Evolutionary conservation across 108 stramenopile genomes (phyloP), one percentile per base, ranked within the genome.

Genomic region (Nitzschia palea): DNA sequence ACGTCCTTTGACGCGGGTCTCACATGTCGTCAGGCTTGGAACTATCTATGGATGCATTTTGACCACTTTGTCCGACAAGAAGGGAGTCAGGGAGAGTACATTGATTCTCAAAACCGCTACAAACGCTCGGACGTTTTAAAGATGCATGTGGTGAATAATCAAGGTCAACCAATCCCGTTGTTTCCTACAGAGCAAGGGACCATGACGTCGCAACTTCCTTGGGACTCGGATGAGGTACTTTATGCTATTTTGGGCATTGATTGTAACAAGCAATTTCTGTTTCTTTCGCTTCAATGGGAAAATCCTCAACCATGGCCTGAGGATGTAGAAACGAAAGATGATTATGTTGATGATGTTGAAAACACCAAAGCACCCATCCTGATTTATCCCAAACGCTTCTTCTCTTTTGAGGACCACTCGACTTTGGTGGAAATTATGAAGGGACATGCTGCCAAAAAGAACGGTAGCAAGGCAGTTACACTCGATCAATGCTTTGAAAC

Each of bases 401-500:
- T 79, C 5, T 14, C 48, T 0, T 61, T 45, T 32, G 44, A 56
- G 12, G 67, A 71, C 20, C 76, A 86, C 50, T 44, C 70, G 0
- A 79, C 71, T 35, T 53, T 72, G 0, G 22, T 51, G 1, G 73
- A 84, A 26, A 31, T 67, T 0, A 50, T 68, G 25, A 57, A 44
- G 40, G 44, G 58, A 44, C 60, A 59, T 14, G 35, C 50, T 15
- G 32, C 26, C 9, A 68, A 66, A 34, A 44, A 63, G 63, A 58
- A 76, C 17, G 71, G 65, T 6, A 47, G 37, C 10, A 76, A 48
- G 6, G 68, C 67, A 10, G 79, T 91, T 27, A 71, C 87, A 27
- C 63, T 94, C 18, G 81, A 89, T 45, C 77, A 90, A 63, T 94
- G 93, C 50, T 87, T 94, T 57, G 73, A 86, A 17, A 75, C 79